Percentiles rank a stretch among this genome's conserved stretches.
These are phyloP conservation scores for Fusarium denticulatum DNA, from an alignment of 2,329 filamentous ascomycete species.

Conservation along the genomic window DNA sequence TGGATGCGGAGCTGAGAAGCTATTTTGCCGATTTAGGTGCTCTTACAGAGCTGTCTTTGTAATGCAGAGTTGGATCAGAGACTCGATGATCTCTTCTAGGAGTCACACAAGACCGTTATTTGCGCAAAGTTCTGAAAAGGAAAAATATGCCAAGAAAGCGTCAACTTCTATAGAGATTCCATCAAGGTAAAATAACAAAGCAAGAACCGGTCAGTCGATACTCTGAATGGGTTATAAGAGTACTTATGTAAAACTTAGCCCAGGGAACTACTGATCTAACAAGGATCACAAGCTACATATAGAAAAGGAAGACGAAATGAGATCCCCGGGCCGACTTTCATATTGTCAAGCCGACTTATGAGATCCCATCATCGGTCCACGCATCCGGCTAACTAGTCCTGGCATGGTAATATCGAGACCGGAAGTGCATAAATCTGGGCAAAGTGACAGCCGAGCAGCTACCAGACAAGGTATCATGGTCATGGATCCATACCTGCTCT, in stretches of 20 bases:
- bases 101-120: background rate
- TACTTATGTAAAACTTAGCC: background rate
- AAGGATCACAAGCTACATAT: background rate
- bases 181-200: too few species aligned
- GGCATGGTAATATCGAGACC: slow-evolving; percentile 24
- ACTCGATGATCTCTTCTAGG: background rate
- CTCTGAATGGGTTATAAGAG: background rate
- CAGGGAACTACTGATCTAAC: background rate
- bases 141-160: background rate
- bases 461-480: slow-evolving; percentile 22
- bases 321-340: slow-evolving; percentile 14
- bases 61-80: background rate
- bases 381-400: slow-evolving; percentile 31
- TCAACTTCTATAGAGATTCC: background rate
- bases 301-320: background rate
- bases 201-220: background rate
- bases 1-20: slow-evolving; percentile 61
- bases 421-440: slow-evolving; percentile 36
- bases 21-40: slow-evolving; percentile 60
- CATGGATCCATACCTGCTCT: slow-evolving; percentile 29
- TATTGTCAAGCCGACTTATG: slow-evolving; percentile 17
- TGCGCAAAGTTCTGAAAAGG: background rate
- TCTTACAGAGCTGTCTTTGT: slow-evolving; percentile 21
- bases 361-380: slow-evolving; percentile 21
- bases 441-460: slow-evolving; percentile 20